Conservation (phyloP, 148 eudicot species). For the Nyssa sinensis region DNA sequence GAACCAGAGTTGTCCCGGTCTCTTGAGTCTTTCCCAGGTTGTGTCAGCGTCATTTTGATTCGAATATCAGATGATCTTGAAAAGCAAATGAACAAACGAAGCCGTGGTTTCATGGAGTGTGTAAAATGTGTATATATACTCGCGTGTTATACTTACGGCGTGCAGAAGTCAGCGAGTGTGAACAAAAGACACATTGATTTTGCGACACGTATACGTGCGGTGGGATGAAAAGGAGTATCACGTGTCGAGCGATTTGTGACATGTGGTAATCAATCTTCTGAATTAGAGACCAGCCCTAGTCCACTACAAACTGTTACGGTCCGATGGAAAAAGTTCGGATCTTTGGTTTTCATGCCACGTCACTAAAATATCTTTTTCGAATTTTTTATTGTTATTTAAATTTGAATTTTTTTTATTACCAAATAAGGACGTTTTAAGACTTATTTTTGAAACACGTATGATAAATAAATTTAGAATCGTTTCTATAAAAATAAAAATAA, state of each 20-base stretch:
- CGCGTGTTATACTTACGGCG: no score
- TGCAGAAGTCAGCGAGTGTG: no score
- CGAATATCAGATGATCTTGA: background rate
- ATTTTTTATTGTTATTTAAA: no score
- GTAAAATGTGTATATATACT: no score
- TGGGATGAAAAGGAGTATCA: no score
- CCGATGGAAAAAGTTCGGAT: background rate
- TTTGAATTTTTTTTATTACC: no score
- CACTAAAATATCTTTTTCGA: no score
- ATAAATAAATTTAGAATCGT: no score
- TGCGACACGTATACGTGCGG: slow-evolving; percentile 14
- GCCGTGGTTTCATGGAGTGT: background rate
- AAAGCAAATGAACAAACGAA: background rate
- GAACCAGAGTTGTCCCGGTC: background rate
- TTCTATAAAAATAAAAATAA: no score
- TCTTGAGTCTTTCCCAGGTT: background rate
- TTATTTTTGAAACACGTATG: no score
- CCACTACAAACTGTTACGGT: background rate
- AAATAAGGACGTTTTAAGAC: no score
- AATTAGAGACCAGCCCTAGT: background rate
- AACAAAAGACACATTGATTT: background rate
- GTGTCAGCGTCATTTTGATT: background rate
- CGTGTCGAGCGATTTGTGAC: slow-evolving; percentile 1
- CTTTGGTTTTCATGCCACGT: background rate
- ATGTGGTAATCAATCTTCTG: slow-evolving; percentile 11